Base-by-base conservation (phyloP, 495 filamentous ascomycete species). In the Cercophora scortea region DNA sequence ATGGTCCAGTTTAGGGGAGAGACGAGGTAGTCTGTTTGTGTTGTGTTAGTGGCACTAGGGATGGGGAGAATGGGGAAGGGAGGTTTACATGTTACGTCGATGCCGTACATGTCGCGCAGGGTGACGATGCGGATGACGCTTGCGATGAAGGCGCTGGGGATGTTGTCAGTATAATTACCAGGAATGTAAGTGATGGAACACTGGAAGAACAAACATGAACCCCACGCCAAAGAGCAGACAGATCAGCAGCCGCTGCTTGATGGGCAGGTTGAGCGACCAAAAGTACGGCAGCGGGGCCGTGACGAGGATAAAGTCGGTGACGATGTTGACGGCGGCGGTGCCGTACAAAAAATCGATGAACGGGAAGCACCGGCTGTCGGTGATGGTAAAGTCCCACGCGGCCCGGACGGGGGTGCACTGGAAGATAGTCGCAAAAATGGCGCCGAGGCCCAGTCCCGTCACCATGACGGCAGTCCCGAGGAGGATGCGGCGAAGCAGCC, bases 251-350 rank as follows among this genome's bases (percentile, higher is more conserved):
- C 54, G 42, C 46, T 65, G 60, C 12, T 49, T 54, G 44, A 61
- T 18, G 6, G 64, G 62, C 12, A 65, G 55, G 0, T 44, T 60
- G 32, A 78, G 45, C 5, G 54, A 60, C 72, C 71, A 77, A 25
- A 77, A 63, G 19, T 62, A 64, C 1, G 64, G 68, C 1, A 76
- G 56, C 0, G 77, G 76, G 9, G 78, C 60, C 12, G 64, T 40
- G 4, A 76, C 62, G 39, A 80, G 73, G n/a, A 65, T 44, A 18
- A 78, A 50, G 47, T 80, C 74, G 33, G 69, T 74, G 1, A 65
- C 45, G 10, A 80, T 71, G 48, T 70, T 78, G 32, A 70, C 61
- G 8, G 67, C 64, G 1, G 73, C 63, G 40, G 73, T 72, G 35
- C 64, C 69, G 36, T 74, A 74, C 50, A 75, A 70, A 10, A 71